These are phyloP conservation scores for Protomyces gravidus DNA, from an alignment of 1,139 yeast species.

Conservation along the genomic window DNA sequence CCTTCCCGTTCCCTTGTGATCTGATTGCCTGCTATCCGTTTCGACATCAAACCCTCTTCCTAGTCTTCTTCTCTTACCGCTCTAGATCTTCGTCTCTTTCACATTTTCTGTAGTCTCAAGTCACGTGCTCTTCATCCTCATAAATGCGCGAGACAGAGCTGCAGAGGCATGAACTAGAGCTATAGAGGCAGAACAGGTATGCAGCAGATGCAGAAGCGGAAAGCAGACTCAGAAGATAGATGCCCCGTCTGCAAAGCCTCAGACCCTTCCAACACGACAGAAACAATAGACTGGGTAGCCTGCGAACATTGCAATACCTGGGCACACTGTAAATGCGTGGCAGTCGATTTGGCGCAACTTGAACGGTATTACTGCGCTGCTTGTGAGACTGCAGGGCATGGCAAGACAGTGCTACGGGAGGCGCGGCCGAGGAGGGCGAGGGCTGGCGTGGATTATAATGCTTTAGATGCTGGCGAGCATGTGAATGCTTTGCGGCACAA, in stretches of 20 bases:
- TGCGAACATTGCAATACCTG: slow-evolving; percentile 24
- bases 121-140: not conserved
- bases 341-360: not conserved
- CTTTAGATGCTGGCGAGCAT: slow-evolving; percentile 73
- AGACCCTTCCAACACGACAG: not conserved
- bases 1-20: slow-evolving; percentile 26
- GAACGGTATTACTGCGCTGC: not conserved
- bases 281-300: slow-evolving; percentile 9
- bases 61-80: not conserved
- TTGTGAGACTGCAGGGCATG: not conserved
- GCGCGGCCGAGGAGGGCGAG: slow-evolving; percentile 19
- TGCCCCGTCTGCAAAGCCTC: not conserved
- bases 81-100: too few species aligned
- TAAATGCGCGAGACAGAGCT: too few species aligned
- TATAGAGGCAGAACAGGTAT: too few species aligned
- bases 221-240: not conserved
- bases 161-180: too few species aligned
- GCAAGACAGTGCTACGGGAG: slow-evolving; percentile 10
- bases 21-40: slow-evolving; percentile 31
- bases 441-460: slow-evolving; percentile 56
- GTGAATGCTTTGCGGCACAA: slow-evolving; percentile 59
- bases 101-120: not conserved
- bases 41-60: slow-evolving; percentile 21
- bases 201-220: not conserved
- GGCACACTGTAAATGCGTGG: slow-evolving; percentile 14